Evolutionary conservation across 306 rosid species (phyloP).

Genomic region (Cicer yamashitae): DNA sequence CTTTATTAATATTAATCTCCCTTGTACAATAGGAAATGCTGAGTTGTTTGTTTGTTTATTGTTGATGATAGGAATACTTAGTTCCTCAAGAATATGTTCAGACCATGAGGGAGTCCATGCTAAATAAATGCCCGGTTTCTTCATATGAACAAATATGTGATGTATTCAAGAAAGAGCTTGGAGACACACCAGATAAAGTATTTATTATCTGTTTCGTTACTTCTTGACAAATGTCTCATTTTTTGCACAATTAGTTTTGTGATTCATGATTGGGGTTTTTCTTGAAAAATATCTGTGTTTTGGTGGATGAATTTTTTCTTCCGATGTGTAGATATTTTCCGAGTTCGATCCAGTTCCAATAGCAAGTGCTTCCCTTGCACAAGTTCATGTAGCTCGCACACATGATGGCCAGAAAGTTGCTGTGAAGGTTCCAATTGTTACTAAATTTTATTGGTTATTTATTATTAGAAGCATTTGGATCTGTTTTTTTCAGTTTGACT

Average conservation of each 20-base stretch:
- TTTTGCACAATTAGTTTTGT: slow-evolving; percentile 29
- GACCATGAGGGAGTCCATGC: slow-evolving; percentile 90
- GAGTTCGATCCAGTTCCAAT: slow-evolving; percentile 87
- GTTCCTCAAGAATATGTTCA: slow-evolving; percentile 84
- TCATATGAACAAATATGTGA: slow-evolving; percentile 84
- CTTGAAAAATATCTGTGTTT: background rate
- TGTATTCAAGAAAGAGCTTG: slow-evolving; percentile 85
- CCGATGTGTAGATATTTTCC: slow-evolving; percentile 69
- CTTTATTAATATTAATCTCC: background rate
- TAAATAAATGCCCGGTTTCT: slow-evolving; percentile 95
- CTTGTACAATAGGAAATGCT: slow-evolving; percentile 5
- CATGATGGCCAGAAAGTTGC: slow-evolving; percentile 94
- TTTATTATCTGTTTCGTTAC: slow-evolving; percentile 31
- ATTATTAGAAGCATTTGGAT: slow-evolving; percentile 27
- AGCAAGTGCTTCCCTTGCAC: slow-evolving; percentile 99
- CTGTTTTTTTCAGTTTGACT: slow-evolving; percentile 37
- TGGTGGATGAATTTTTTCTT: slow-evolving; percentile 47
- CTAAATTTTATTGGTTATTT: slow-evolving; percentile 28
- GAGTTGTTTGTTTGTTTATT: slow-evolving; percentile 33
- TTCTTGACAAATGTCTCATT: slow-evolving; percentile 3
- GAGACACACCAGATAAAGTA: slow-evolving; percentile 86
- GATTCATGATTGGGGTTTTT: slow-evolving; percentile 1
- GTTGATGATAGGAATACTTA: slow-evolving; percentile 71
- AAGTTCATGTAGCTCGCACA: slow-evolving; percentile 86
- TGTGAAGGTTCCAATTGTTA: slow-evolving; percentile 75